Evolutionary conservation across 768 basidiomycete genomes (phyloP).

Genomic region (Hysterangium stoloniferum): DNA sequence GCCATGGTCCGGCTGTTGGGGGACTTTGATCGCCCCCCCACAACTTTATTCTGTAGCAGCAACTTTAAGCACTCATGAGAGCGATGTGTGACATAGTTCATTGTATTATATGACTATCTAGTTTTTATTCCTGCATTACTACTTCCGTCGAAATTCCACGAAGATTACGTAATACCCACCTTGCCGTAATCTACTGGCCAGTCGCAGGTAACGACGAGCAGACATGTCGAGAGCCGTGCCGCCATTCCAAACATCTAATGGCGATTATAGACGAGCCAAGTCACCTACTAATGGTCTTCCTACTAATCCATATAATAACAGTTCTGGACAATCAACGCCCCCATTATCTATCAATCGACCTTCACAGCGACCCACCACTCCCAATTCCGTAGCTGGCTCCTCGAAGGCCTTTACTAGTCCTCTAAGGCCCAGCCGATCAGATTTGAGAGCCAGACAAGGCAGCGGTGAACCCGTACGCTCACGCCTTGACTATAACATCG

Average conservation of each 20-base stretch:
- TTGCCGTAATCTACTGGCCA: too few relatives aligned
- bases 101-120: too few relatives aligned
- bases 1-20: too few relatives aligned
- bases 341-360: conserved; percentile 58
- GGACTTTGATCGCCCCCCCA: too few relatives aligned
- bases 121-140: too few relatives aligned
- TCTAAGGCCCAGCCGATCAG: conserved; percentile 60
- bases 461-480: conserved; percentile 43
- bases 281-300: background rate
- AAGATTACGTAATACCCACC: too few relatives aligned
- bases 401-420: conserved; percentile 41
- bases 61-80: too few relatives aligned
- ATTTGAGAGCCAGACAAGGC: conserved; percentile 50
- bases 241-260: conserved; percentile 1
- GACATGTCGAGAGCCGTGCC: conserved; percentile 6
- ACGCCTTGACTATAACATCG: conserved; percentile 29
- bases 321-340: conserved; percentile 26
- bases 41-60: too few relatives aligned
- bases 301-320: background rate
- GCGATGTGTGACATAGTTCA: too few relatives aligned
- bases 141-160: too few relatives aligned
- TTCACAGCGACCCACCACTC: conserved; percentile 46
- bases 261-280: background rate
- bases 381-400: conserved; percentile 33
- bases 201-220: too few relatives aligned